Evolutionary conservation across 768 basidiomycete species (phyloP).

Genomic region (Amanita inopinata): DNA sequence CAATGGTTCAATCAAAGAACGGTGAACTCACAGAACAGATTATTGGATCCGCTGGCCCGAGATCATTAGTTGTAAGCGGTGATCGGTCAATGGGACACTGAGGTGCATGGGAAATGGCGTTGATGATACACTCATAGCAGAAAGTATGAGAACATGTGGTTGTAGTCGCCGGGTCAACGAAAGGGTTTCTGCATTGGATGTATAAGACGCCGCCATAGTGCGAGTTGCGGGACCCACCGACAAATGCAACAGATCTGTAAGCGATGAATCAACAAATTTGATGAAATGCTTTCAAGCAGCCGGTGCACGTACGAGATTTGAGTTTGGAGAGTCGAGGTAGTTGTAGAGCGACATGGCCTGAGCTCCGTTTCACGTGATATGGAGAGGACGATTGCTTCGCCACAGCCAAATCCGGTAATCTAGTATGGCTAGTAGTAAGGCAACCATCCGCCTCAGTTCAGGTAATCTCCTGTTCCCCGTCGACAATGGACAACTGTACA

Average conservation of each 20-base stretch:
- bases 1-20: background rate
- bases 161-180: conserved; percentile 67
- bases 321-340: conserved; percentile 55
- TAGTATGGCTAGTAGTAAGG: no score
- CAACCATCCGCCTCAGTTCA: conserved; percentile 7
- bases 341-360: conserved; percentile 29
- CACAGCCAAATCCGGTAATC: background rate
- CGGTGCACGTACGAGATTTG: conserved; percentile 46
- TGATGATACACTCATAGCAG: conserved; percentile 71
- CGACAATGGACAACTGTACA: background rate
- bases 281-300: background rate
- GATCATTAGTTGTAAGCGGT: conserved; percentile 44
- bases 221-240: conserved; percentile 29
- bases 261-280: background rate
- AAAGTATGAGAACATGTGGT: conserved; percentile 78
- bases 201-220: background rate
- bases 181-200: conserved; percentile 43
- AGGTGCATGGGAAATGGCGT: conserved; percentile 53
- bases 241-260: conserved; percentile 70
- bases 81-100: conserved; percentile 84
- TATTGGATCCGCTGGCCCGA: conserved; percentile 63
- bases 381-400: background rate
- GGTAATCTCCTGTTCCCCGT: background rate
- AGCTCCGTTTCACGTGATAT: background rate
- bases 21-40: conserved; percentile 54